Conservation (phyloP, 495 filamentous ascomycete species). For the Neurospora intermedia region DNA sequence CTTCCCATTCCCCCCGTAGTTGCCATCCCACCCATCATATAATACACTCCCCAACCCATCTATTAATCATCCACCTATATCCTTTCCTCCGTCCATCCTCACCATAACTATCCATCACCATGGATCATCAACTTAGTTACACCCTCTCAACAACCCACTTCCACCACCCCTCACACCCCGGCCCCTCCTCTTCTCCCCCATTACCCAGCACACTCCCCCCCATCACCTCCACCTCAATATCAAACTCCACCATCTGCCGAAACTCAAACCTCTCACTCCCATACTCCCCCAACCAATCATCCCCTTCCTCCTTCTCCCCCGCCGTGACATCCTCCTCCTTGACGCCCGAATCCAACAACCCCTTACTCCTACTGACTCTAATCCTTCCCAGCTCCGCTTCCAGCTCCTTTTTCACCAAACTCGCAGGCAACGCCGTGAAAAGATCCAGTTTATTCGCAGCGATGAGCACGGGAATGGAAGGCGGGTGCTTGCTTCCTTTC, state of each 20-base stretch:
- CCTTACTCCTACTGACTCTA: slow-evolving; percentile 65
- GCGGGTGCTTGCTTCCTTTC: slow-evolving; percentile 47
- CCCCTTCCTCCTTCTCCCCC: slow-evolving; percentile 69
- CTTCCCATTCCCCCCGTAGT: neutral
- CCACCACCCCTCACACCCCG: slow-evolving; percentile 72
- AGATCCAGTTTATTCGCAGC: slow-evolving; percentile 93
- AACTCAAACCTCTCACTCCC: slow-evolving; percentile 70
- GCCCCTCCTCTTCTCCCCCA: slow-evolving; percentile 45
- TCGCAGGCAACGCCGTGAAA: slow-evolving; percentile 81
- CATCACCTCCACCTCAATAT: slow-evolving; percentile 65
- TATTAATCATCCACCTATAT: too few species aligned
- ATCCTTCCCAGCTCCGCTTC: slow-evolving; percentile 78
- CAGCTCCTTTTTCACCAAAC: slow-evolving; percentile 61
- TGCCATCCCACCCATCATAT: too few species aligned
- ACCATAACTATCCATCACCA: too few species aligned
- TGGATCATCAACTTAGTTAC: neutral
- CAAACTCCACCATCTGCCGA: slow-evolving; percentile 67
- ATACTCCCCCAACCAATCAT: slow-evolving; percentile 73
- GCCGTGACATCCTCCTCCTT: slow-evolving; percentile 42
- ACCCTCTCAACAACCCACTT: slow-evolving; percentile 57
- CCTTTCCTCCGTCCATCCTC: too few species aligned
- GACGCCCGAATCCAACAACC: slow-evolving; percentile 65
- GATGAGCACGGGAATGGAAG: slow-evolving; percentile 62
- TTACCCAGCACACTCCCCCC: slow-evolving; percentile 57
- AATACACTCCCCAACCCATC: too few species aligned